A percentile compares a stretch with the other conserved stretches of the same genome.
Evolutionary conservation across 495 filamentous ascomycete species (phyloP).

Genomic region (Aspergillus leporis): DNA sequence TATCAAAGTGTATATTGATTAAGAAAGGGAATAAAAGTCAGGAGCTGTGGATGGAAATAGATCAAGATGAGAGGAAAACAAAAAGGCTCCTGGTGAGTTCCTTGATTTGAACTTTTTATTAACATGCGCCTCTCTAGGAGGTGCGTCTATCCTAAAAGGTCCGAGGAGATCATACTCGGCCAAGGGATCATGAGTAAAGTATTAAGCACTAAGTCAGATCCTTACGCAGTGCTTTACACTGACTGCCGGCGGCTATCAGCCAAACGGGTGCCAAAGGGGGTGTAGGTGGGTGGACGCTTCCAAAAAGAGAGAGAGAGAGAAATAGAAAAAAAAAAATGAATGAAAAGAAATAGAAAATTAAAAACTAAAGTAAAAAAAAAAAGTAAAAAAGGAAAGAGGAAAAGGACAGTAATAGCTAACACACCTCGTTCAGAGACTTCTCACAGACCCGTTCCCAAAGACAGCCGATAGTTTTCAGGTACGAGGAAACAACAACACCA

Average conservation of each 20-base stretch:
- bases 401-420: neutral
- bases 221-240: conserved; percentile 3
- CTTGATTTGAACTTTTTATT: neutral
- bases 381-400: neutral
- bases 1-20: conserved; percentile 3
- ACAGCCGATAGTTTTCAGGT: neutral
- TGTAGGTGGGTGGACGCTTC: neutral
- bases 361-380: conserved; percentile 7
- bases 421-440: neutral
- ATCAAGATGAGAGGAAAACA: neutral
- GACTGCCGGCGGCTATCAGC: neutral
- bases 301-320: neutral
- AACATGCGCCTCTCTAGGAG: conserved; percentile 17
- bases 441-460: neutral
- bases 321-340: neutral
- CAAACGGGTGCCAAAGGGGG: neutral
- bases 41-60: neutral
- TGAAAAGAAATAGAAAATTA: neutral
- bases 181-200: neutral
- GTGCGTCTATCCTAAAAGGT: conserved; percentile 14
- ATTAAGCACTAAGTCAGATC: conserved; percentile 7
- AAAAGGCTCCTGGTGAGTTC: conserved; percentile 5
- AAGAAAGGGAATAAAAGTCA: neutral
- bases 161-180: conserved; percentile 12
- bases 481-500: neutral